These are phyloP conservation scores for Amoebophrya sp. DNA, from an alignment of 169 alveolate species.

Conservation along the genomic window DNA sequence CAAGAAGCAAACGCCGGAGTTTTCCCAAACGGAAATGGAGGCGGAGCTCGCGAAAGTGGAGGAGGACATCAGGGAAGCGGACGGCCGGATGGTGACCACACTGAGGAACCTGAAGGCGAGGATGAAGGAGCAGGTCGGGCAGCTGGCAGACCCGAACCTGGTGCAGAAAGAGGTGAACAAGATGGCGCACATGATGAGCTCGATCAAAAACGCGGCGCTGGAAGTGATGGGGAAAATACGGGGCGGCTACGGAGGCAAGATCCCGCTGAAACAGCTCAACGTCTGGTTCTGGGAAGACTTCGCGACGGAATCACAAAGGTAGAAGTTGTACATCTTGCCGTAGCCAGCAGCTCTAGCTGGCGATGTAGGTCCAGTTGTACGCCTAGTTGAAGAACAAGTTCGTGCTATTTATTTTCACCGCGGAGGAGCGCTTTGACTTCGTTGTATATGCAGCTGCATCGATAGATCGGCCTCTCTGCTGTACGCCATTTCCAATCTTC, in stretches of 20 bases:
- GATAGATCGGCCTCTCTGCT: too few relatives aligned
- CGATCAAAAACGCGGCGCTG: neutral
- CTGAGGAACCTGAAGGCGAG: neutral
- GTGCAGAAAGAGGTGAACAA: neutral
- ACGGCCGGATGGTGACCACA: neutral
- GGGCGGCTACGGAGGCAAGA: neutral
- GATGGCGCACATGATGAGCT: neutral
- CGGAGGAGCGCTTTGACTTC: neutral
- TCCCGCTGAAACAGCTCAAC: neutral
- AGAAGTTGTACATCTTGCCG: neutral
- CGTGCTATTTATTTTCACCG: neutral
- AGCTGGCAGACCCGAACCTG: neutral
- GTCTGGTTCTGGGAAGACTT: neutral
- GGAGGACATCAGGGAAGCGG: neutral
- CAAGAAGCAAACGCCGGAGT: neutral
- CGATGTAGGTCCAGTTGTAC: too few relatives aligned
- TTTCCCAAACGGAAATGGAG: neutral
- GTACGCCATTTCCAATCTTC: too few relatives aligned
- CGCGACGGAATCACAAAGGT: neutral
- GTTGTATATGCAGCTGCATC: neutral
- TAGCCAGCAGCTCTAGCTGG: too few relatives aligned
- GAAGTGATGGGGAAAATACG: neutral
- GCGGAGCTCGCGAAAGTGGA: neutral
- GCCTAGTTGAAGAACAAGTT: too few relatives aligned
- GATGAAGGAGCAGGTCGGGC: neutral